phyloP scores from a whole-genome alignment of 2,329 filamentous ascomycete genomes.

The Fusarium sp. region DNA sequence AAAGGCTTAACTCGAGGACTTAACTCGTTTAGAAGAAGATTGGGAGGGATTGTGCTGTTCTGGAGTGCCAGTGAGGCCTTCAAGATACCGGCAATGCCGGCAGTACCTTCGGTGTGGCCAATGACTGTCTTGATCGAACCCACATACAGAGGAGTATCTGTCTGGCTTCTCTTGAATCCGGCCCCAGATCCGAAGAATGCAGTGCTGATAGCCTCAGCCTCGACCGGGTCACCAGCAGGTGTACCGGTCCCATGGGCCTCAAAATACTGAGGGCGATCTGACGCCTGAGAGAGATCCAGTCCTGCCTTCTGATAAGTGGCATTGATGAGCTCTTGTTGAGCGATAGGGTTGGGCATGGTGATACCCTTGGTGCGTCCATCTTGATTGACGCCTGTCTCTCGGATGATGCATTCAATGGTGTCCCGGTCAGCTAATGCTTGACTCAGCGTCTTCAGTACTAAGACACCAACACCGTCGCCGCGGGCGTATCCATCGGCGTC shows the following conservation, averaged over 20 bases:
- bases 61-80: slow-evolving; percentile 39
- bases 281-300: slow-evolving; percentile 51
- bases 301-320: slow-evolving; percentile 57
- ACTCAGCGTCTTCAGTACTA: slow-evolving; percentile 64
- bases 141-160: slow-evolving; percentile 34
- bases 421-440: slow-evolving; percentile 57
- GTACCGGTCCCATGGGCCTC: slow-evolving; percentile 63
- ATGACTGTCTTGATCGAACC: slow-evolving; percentile 50
- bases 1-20: slow-evolving; percentile 49
- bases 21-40: slow-evolving; percentile 49
- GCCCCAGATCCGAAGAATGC: slow-evolving; percentile 54
- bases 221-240: slow-evolving; percentile 64
- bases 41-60: slow-evolving; percentile 49
- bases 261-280: slow-evolving; percentile 59
- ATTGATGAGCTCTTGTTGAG: slow-evolving; percentile 58
- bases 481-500: slow-evolving; percentile 63
- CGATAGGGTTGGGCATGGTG: slow-evolving; percentile 62
- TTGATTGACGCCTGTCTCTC: not conserved
- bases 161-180: not conserved
- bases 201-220: slow-evolving; percentile 54
- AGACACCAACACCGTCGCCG: slow-evolving; percentile 65
- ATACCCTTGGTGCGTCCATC: slow-evolving; percentile 55
- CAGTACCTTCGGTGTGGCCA: slow-evolving; percentile 48
- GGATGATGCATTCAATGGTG: slow-evolving; percentile 42
- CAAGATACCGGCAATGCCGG: slow-evolving; percentile 46